Percentiles rank a stretch among this genome's conserved stretches.
Conservation (phyloP, 345 rosid genomes). For the Eucalyptus cloeziana region DNA sequence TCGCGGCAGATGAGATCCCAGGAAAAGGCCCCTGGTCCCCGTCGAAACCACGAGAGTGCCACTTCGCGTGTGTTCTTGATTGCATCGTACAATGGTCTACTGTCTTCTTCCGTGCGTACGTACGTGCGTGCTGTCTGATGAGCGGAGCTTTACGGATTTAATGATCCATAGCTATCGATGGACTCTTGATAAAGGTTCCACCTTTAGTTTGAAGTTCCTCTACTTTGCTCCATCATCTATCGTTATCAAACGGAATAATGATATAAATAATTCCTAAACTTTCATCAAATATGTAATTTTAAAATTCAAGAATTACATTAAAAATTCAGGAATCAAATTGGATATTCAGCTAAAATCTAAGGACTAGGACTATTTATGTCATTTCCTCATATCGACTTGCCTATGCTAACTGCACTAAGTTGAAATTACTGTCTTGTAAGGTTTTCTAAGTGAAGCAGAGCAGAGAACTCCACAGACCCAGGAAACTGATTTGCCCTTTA, state of each 20-base stretch:
- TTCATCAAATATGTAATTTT: too few relatives aligned
- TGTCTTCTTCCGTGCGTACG: not conserved
- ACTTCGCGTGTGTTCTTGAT: not conserved
- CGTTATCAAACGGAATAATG: not conserved
- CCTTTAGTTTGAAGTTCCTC: not conserved
- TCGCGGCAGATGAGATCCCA: not conserved
- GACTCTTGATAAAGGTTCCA: not conserved
- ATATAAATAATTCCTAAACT: too few relatives aligned
- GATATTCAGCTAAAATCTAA: too few relatives aligned
- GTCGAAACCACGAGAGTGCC: not conserved
- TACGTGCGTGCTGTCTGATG: not conserved
- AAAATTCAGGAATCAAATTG: too few relatives aligned
- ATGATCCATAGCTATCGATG: fast-evolving
- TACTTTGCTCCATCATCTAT: not conserved
- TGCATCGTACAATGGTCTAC: not conserved
- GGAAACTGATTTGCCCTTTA: not conserved
- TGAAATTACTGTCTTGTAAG: not conserved
- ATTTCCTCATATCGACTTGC: not conserved
- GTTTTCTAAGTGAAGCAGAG: not conserved
- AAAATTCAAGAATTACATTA: too few relatives aligned
- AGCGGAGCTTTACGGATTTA: not conserved
- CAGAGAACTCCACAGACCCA: not conserved
- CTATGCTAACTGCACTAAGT: not conserved
- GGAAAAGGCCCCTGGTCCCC: not conserved
- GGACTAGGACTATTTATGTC: too few relatives aligned